Percentiles rank a stretch among this genome's conserved stretches.
Evolutionary conservation across 73 alveolate species (phyloP).

Genomic region (Paraurostyla sp.): DNA sequence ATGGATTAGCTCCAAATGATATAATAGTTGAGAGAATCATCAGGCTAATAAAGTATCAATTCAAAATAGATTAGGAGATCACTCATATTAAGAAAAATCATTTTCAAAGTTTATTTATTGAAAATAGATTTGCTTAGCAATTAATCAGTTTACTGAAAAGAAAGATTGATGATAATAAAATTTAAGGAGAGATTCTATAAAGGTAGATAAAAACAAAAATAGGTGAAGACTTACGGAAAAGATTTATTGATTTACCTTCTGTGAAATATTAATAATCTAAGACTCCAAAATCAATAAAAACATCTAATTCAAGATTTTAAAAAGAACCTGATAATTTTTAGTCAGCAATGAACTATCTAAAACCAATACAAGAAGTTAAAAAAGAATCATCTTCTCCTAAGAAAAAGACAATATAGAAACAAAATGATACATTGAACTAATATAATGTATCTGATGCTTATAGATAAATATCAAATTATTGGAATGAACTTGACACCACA

Average conservation of each 20-base stretch:
- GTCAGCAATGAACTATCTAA: not conserved
- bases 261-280: too few relatives aligned
- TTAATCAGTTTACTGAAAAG: not conserved
- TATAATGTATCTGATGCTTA: slow-evolving; percentile 1
- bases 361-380: not conserved
- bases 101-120: not conserved
- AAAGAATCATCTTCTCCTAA: not conserved
- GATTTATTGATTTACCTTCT: not conserved
- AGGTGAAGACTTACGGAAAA: not conserved
- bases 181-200: not conserved
- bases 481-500: not conserved
- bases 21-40: not conserved
- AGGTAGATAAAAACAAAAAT: not conserved
- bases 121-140: not conserved
- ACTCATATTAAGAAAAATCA: not conserved
- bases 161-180: not conserved
- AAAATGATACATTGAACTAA: not conserved
- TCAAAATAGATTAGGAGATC: not conserved
- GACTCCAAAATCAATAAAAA: too few relatives aligned
- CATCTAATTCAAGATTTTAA: too few relatives aligned
- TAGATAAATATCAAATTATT: not conserved
- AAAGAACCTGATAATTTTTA: not conserved
- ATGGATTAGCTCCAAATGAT: slow-evolving; percentile 31
- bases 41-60: not conserved
- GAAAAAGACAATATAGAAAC: not conserved